Conservation (phyloP, 495 filamentous ascomycete genomes). For the Neurospora sp. region DNA sequence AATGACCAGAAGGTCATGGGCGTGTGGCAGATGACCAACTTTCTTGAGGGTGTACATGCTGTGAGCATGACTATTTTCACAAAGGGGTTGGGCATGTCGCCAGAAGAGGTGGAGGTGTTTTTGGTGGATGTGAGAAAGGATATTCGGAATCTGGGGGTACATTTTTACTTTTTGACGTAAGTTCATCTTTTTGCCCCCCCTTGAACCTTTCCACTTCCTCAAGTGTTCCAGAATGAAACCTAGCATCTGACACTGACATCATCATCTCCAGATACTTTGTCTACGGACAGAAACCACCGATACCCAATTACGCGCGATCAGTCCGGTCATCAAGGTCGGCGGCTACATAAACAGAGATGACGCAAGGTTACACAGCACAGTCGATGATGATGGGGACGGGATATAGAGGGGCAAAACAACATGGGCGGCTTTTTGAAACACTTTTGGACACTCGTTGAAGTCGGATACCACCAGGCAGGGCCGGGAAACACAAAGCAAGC, state of each 20-base stretch:
- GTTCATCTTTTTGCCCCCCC: too few species aligned
- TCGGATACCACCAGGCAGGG: neutral
- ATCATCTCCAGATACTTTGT: slow-evolving; percentile 1
- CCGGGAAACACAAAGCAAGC: neutral
- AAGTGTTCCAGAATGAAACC: too few species aligned
- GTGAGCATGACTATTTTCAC: slow-evolving; percentile 45
- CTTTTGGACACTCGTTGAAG: neutral
- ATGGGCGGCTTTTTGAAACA: neutral
- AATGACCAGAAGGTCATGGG: slow-evolving; percentile 38
- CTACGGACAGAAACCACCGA: slow-evolving; percentile 5
- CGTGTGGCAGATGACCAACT: slow-evolving; percentile 27
- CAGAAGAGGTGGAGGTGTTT: slow-evolving; percentile 40
- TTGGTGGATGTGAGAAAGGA: slow-evolving; percentile 46
- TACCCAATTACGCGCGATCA: neutral
- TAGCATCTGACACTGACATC: neutral
- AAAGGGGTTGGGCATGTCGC: slow-evolving; percentile 37
- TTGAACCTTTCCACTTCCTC: neutral
- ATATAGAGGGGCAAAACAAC: neutral
- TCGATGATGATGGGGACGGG: neutral
- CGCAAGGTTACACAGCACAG: neutral
- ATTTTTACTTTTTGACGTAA: slow-evolving; percentile 38
- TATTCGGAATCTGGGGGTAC: slow-evolving; percentile 38
- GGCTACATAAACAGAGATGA: neutral
- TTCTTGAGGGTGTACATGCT: slow-evolving; percentile 34
- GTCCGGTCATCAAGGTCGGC: neutral